phyloP scores from a whole-genome alignment of 106 monocot genomes.

The Dendrobium nobile region DNA sequence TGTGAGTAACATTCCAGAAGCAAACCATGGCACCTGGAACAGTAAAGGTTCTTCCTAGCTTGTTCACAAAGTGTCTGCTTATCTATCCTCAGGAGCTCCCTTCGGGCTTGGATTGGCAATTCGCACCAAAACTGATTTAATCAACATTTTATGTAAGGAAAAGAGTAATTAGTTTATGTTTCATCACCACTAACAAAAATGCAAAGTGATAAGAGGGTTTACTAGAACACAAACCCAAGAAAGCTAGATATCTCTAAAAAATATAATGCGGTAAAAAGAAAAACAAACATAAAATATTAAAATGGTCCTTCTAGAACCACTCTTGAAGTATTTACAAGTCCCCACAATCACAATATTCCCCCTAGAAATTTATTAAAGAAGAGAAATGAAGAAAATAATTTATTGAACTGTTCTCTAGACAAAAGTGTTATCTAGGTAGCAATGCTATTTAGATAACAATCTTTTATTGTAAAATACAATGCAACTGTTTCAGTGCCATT shows the following conservation, averaged over 20 bases:
- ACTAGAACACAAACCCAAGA: neutral
- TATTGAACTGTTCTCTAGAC: neutral
- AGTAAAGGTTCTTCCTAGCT: conserved; percentile 89
- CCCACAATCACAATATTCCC: neutral
- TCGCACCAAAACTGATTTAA: conserved; percentile 77
- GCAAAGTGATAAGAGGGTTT: neutral
- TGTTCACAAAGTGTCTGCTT: conserved; percentile 89
- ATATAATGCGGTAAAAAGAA: neutral
- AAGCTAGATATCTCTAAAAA: neutral
- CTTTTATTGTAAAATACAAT: neutral
- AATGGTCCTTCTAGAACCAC: neutral
- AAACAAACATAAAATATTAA: neutral
- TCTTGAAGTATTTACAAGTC: neutral
- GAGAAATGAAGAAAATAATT: neutral
- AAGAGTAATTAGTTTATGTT: conserved; percentile 1
- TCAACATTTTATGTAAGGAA: neutral
- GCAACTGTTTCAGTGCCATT: neutral
- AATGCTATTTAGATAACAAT: neutral
- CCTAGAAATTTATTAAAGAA: neutral
- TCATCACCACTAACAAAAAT: conserved; percentile 1
- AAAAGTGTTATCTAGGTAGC: neutral
- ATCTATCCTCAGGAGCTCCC: conserved; percentile 70
- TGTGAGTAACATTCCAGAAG: conserved; percentile 88
- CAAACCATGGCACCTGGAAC: conserved; percentile 94
- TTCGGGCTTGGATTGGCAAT: conserved; percentile 50